Base-by-base conservation (phyloP, 495 filamentous ascomycete species). In the Articulospora tetracladia region DNA sequence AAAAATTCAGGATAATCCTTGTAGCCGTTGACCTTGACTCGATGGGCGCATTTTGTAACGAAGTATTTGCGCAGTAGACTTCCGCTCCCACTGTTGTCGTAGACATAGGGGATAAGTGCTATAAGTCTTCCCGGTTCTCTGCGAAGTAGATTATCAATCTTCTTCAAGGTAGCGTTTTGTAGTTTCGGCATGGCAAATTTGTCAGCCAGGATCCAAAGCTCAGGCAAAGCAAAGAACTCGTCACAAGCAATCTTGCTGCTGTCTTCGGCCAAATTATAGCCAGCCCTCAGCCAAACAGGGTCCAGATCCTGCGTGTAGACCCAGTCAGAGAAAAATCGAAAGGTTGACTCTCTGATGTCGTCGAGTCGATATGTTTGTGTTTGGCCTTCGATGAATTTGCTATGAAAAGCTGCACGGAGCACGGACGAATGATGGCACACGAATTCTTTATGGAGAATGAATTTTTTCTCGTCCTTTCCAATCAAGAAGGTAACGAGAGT, bases 331-430 rank as follows among this genome's bases (percentile, higher is more conserved):
- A 61, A 19, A 1, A 55, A 10, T 11, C 7, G 24, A 22, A 61
- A 17, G 32, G 32, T 48, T 6, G 11, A 24, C 2, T 13, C 3
- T 1, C 17, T 17, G 3, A 34, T 32, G 19, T 60, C 57, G 3
- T 60, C 48, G 17, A 60, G 28, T 1, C 22, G 15, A 27, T 60
- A 60, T 22, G 27, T 54, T 23, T 60, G 48, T 12, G 57, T 60
- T 26, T 53, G 46, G 23, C 57, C 48, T 27, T 60, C 57, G 26
- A 60, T 25, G 28, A 60, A 60, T 1, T 26, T 27, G 19, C 57
- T 48, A 23, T 53, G 46, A 22, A 60, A 60, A 3, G 57, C 57
- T 2, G 50, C 49, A 2, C 19, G n/a, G 20, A 60, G 24, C 1
- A 53, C 49, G 2, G 48, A 34, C 13, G 28, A 60, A 25, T 60